phyloP scores from a whole-genome alignment of 495 filamentous ascomycete species.

The Neurospora discreta region DNA sequence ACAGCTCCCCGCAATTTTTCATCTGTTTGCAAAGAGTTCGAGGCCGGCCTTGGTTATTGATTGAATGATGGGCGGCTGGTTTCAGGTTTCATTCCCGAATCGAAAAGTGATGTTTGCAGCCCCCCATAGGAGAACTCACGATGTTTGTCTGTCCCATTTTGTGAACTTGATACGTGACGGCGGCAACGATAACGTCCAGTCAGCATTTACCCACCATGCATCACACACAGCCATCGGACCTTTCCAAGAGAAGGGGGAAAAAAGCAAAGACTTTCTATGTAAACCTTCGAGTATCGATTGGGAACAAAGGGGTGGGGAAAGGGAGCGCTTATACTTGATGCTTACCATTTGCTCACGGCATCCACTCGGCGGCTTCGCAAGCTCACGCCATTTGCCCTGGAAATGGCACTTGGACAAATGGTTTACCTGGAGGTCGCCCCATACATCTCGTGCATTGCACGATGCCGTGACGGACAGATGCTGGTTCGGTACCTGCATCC shows the following conservation, averaged over 20 bases:
- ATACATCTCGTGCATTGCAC: background rate
- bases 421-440: background rate
- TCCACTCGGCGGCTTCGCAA: background rate
- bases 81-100: background rate
- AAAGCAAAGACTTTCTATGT: background rate
- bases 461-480: background rate
- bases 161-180: background rate
- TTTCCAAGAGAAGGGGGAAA: background rate
- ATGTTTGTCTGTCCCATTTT: background rate
- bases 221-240: background rate
- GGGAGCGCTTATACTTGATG: background rate
- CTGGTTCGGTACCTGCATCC: background rate
- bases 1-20: background rate
- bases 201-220: background rate
- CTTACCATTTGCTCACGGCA: background rate
- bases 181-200: background rate
- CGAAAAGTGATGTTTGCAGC: background rate
- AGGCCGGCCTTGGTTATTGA: background rate
- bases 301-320: too few relatives aligned
- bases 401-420: background rate
- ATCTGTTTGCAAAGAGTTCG: background rate
- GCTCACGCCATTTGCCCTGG: background rate
- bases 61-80: background rate
- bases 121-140: background rate
- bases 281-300: too few relatives aligned